Evolutionary conservation across 148 eudicot species (phyloP), one percentile per base, ranked within the genome.

Genomic region (Rheum nobile): DNA sequence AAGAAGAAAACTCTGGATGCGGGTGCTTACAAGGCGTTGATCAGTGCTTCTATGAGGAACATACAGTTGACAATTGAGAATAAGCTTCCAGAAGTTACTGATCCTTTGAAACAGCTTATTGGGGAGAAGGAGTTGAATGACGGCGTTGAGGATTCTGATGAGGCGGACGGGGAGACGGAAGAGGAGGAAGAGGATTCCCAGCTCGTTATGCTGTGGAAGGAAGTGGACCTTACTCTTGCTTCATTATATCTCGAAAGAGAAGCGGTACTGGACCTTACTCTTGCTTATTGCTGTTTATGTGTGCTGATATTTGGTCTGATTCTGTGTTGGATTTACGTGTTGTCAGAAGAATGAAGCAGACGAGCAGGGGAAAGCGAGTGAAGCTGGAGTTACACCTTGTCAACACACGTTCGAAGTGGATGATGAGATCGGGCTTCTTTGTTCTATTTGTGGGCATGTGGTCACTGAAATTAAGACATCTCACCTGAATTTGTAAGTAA

Each of bases 391-490:
- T 32, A 67, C 39, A 31, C 48, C 81, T 65, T 96, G 99, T 80
- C 80, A 75, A 73, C 99, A 96, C 78, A 93, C 86, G 79, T 92
- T 79, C 75, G 85, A 78, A 73, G 85, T 96, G 48, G 81, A 96
- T 72, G 99, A 96, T 80, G 90, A 96, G 77, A 81, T 92, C 71
- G 99, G 99, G 70, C 81, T 89, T 67, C 75, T 92, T 24, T 96
- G 99, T 79, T 81, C 78, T 29, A 72, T 85, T 35, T 96, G 99
- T 74, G 94, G 97, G 77, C 80, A 76, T 78, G 90, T 96, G 54
- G 77, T 81, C 86, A 90, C 94, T 29, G 96, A 92, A 81, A 92
- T 96, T 72, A 90, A 83, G 89, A 92, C 63, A 88, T 96, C 79
- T 77, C 88, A 1, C 94, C 96, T 1, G 80, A 83, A 75, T 96